These are phyloP conservation scores for Boletus sp. DNA, from an alignment of 768 basidiomycete genomes.

Conservation along the genomic window DNA sequence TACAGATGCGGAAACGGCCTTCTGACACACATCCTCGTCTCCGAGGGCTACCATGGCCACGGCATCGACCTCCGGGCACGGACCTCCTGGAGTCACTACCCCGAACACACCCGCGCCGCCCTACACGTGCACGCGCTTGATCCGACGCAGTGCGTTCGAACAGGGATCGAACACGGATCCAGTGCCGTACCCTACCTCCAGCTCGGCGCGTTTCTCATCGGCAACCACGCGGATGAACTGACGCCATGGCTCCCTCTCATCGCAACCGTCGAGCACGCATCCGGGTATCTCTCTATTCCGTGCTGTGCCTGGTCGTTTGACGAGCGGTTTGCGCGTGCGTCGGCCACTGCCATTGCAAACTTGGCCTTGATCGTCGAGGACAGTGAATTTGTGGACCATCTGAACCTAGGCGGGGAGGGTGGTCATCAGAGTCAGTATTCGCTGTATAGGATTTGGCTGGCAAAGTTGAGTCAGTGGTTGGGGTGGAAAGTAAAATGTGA, in stretches of 20 bases:
- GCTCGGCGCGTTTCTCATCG: conserved; percentile 72
- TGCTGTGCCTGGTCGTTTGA: conserved; percentile 90
- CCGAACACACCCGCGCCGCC: conserved; percentile 52
- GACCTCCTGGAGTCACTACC: conserved; percentile 80
- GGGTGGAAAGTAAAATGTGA: conserved; percentile 91
- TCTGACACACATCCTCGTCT: conserved; percentile 78
- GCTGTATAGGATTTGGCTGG: conserved; percentile 85
- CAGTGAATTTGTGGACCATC: conserved; percentile 35
- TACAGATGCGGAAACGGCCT: conserved; percentile 88
- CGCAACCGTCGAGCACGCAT: conserved; percentile 54
- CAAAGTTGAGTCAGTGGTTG: conserved; percentile 61
- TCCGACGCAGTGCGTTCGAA: conserved; percentile 36
- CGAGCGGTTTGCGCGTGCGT: conserved; percentile 52
- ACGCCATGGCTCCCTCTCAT: conserved; percentile 93
- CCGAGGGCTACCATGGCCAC: conserved; percentile 80
- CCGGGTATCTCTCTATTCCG: conserved; percentile 80
- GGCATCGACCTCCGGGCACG: conserved; percentile 88
- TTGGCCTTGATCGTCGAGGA: conserved; percentile 13
- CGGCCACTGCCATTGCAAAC: conserved; percentile 28
- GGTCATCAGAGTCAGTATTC: conserved; percentile 68
- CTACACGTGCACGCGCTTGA: conserved; percentile 73
- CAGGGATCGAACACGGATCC: not conserved
- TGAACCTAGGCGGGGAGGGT: conserved; percentile 64
- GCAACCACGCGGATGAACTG: conserved; percentile 95
- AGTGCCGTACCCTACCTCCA: conserved; percentile 30